Conservation (phyloP, 2,329 filamentous ascomycete species). For the Fusarium domesticum region DNA sequence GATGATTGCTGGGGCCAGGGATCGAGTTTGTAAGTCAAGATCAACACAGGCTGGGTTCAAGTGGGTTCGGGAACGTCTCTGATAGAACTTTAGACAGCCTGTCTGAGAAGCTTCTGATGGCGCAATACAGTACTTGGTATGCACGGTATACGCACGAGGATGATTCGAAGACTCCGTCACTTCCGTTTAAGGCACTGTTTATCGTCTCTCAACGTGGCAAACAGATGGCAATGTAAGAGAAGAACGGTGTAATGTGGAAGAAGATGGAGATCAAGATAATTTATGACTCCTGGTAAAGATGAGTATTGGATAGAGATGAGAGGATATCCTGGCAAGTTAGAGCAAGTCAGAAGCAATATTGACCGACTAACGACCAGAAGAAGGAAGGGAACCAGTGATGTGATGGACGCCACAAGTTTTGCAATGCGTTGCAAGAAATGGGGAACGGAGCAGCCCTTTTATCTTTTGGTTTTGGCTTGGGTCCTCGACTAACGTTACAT, state of each 20-base stretch:
- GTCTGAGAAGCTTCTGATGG: no score
- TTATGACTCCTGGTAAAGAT: constrained; percentile 10
- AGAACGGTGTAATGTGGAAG: constrained; percentile 9
- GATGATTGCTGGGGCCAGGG: neutral
- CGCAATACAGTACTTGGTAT: no score
- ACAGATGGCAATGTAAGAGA: neutral
- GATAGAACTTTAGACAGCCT: no score
- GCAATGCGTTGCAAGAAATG: constrained; percentile 15
- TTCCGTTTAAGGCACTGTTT: no score
- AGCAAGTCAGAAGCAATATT: constrained; percentile 12
- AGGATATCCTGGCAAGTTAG: constrained; percentile 9
- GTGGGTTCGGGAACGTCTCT: no score
- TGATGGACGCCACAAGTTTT: constrained; percentile 30
- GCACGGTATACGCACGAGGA: no score
- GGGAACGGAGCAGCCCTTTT: constrained; percentile 17
- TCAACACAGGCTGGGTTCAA: no score
- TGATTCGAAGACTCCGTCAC: no score
- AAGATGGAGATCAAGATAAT: constrained; percentile 13
- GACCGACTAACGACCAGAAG: constrained; percentile 14
- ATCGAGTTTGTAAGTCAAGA: neutral
- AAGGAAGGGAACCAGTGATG: constrained; percentile 23
- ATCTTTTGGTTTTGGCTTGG: no score
- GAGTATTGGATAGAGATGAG: constrained; percentile 10
- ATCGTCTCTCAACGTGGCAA: no score
- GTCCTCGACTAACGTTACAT: neutral